Evolutionary conservation across 495 filamentous ascomycete species (phyloP).

Genomic region (Neurospora discreta): DNA sequence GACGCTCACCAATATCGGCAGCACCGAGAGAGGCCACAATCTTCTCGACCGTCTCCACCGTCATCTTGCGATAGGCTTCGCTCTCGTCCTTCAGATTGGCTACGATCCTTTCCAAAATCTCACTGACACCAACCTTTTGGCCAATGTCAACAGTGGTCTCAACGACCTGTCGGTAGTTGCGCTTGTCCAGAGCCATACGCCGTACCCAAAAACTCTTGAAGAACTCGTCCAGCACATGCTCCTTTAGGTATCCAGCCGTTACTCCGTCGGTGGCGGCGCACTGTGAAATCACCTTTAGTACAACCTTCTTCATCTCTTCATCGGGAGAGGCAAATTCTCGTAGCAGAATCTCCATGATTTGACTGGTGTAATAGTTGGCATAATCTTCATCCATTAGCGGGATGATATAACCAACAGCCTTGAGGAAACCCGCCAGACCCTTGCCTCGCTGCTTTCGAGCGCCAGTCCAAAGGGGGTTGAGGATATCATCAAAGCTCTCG

Average conservation of each 20-base stretch:
- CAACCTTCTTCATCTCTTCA: conserved; percentile 99
- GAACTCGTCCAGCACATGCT: conserved; percentile 88
- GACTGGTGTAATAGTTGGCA: conserved; percentile 95
- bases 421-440: conserved; percentile 88
- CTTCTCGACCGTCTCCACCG: conserved; percentile 93
- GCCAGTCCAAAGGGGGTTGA: conserved; percentile 95
- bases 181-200: conserved; percentile 90
- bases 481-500: conserved; percentile 94
- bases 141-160: conserved; percentile 96
- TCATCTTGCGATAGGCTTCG: conserved; percentile 98
- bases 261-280: conserved; percentile 92
- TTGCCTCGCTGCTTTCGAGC: conserved; percentile 94
- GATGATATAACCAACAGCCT: conserved; percentile 97
- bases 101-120: conserved; percentile 89
- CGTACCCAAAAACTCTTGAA: conserved; percentile 99
- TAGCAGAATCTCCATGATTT: conserved; percentile 97
- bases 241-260: conserved; percentile 86
- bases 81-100: conserved; percentile 96
- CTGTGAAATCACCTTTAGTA: conserved; percentile 95
- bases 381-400: conserved; percentile 99
- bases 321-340: conserved; percentile 94
- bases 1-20: conserved; percentile 81
- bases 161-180: conserved; percentile 94
- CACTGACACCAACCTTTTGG: conserved; percentile 90
- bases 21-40: conserved; percentile 85